Evolutionary conservation across 140 eudicot genomes (phyloP), one percentile per base, ranked within the genome.

Genomic region (Bidens hawaiensis): DNA sequence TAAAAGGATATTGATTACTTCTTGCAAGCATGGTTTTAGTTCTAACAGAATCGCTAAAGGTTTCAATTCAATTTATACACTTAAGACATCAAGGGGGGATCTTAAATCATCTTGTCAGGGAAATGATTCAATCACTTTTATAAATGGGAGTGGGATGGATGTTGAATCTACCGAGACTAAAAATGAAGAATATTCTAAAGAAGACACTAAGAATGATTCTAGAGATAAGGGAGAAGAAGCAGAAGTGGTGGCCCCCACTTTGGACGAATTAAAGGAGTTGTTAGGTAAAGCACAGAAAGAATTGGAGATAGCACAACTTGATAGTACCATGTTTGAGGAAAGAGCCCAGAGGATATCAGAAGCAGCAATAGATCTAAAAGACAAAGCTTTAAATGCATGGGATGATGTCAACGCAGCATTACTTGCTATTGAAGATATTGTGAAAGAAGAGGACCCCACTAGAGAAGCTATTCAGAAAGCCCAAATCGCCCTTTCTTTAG

Each of bases 341-440:
- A 88, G 85, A 70, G 94, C 99, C 26, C 99, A 85, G 64, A 85
- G 66, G 52, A 82, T 93, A 74, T 85, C 99, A 33, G 99, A 88
- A 78, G 73, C 85, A 72, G 96, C 99, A 41, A 84, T 93, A 52
- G 93, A 94, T 28, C 65, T 85, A 43, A 93, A 85, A 74, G 99
- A 93, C 67, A 83, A 85, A 77, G 95, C 95, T 24, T 76, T 63
- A 50, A 73, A 67, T 48, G 95, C 95, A 59, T 72, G 89, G 89
- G 77, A 73, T 70, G 78, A 78, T 75, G 96, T 88, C 53, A 79
- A 82, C 65, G 50, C 42, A 30, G 77, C 81, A 8, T 71, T 80
- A 57, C 55, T 48, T 70, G 66, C 70, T 55, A 79, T 93, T 6
- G 82, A 93, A 75, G 95, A 85, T 71, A 78, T 88, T 28, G 67